Percentiles rank a stretch among this genome's conserved stretches.
These are phyloP conservation scores for Fusarium aywerte DNA, from an alignment of 2,329 filamentous ascomycete species.

Conservation along the genomic window DNA sequence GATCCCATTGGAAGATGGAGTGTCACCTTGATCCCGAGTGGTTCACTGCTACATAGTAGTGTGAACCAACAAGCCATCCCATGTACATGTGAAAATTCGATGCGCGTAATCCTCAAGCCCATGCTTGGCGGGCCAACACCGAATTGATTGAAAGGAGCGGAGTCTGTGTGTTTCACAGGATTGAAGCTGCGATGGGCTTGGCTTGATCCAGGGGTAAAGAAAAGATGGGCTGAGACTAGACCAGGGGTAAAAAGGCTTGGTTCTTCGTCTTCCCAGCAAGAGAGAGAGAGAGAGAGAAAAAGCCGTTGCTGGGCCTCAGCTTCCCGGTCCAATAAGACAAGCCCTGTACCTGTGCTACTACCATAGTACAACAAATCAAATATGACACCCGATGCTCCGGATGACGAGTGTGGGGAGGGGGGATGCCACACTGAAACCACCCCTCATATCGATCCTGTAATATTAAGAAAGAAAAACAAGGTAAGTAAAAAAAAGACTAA, in stretches of 20 bases:
- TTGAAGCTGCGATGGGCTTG: slow-evolving; percentile 18
- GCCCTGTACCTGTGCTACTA: not conserved
- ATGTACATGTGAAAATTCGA: slow-evolving; percentile 23
- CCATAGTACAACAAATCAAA: not conserved
- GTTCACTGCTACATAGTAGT: not conserved
- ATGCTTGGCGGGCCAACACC: slow-evolving; percentile 6
- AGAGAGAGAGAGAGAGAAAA: not conserved
- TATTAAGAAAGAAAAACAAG: slow-evolving; percentile 13
- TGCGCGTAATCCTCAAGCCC: slow-evolving; percentile 18
- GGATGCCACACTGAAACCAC: slow-evolving; percentile 37
- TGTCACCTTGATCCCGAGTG: slow-evolving; percentile 11
- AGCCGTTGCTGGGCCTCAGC: slow-evolving; percentile 24
- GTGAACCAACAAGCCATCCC: slow-evolving; percentile 1
- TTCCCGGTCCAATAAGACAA: slow-evolving; percentile 20
- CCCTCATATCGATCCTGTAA: slow-evolving; percentile 26
- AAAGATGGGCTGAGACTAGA: slow-evolving; percentile 8
- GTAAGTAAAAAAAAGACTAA: not conserved
- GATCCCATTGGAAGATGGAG: slow-evolving; percentile 14
- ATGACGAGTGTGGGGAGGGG: slow-evolving; percentile 25
- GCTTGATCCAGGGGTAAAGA: slow-evolving; percentile 18
- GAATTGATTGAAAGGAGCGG: slow-evolving; percentile 29
- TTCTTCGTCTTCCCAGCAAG: not conserved
- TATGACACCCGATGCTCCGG: slow-evolving; percentile 23
- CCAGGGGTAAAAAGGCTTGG: slow-evolving; percentile 29
- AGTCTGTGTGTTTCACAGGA: slow-evolving; percentile 32